These are phyloP conservation scores for Beauveria sp. DNA, from an alignment of 2,329 filamentous ascomycete genomes.

Conservation along the genomic window DNA sequence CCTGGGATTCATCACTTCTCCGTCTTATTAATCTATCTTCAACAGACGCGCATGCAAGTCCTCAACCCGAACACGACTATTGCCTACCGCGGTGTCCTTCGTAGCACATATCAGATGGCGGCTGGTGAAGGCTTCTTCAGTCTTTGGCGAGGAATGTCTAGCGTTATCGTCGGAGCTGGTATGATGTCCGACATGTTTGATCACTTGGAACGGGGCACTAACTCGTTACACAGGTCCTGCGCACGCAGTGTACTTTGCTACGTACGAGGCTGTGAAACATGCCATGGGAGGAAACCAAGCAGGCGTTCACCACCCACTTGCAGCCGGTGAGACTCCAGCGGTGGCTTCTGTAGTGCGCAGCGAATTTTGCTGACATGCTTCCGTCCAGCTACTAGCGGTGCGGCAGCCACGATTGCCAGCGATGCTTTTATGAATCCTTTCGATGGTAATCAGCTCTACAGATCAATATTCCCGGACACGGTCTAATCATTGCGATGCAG, in stretches of 20 bases:
- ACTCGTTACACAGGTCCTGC: conserved; percentile 63
- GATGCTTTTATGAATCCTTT: conserved; percentile 99
- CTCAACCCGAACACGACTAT: conserved; percentile 74
- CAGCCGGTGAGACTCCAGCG: conserved; percentile 58
- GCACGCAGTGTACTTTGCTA: conserved; percentile 96
- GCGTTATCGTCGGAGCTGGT: conserved; percentile 93
- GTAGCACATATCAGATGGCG: conserved; percentile 88
- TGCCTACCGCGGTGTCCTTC: conserved; percentile 82
- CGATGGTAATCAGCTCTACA: conserved; percentile 59
- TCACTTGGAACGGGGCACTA: conserved; percentile 13
- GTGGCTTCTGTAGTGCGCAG: not conserved
- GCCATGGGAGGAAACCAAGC: conserved; percentile 85
- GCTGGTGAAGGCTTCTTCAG: conserved; percentile 82
- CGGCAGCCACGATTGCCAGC: conserved; percentile 90
- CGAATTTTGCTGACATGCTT: not conserved
- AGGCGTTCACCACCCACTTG: conserved; percentile 83
- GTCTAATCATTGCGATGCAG: conserved; percentile 36
- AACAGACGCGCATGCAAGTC: conserved; percentile 94
- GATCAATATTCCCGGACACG: not conserved
- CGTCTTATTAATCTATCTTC: conserved; percentile 15
- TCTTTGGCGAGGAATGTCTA: conserved; percentile 93
- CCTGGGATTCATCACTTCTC: not conserved
- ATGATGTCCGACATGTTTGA: conserved; percentile 25
- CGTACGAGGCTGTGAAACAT: conserved; percentile 96
- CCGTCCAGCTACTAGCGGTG: conserved; percentile 75